Evolutionary conservation across 148 eudicot species (phyloP).

Genomic region (Salicornia ramosissima): DNA sequence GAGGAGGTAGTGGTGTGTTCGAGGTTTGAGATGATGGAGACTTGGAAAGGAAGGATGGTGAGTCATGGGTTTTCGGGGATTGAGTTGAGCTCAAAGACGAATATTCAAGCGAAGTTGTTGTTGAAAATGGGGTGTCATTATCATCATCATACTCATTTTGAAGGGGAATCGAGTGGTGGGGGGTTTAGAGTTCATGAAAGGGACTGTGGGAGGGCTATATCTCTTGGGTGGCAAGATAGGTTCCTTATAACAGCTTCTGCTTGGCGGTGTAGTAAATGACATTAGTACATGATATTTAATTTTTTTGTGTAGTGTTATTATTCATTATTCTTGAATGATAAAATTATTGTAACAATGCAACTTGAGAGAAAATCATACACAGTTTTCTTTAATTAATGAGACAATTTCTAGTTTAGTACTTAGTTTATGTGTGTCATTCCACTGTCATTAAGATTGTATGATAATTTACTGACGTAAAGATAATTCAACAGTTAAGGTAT

Average conservation of each 20-base stretch:
- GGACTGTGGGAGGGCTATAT: slow-evolving; percentile 44
- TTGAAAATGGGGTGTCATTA: slow-evolving; percentile 56
- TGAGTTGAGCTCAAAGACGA: slow-evolving; percentile 49
- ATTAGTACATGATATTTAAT: too few relatives aligned
- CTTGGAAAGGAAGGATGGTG: slow-evolving; percentile 67
- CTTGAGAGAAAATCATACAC: not conserved
- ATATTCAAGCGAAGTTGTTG: slow-evolving; percentile 65
- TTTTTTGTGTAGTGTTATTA: not conserved
- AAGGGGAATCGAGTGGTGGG: slow-evolving; percentile 38
- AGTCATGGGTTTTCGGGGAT: slow-evolving; percentile 49
- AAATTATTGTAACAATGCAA: slow-evolving; percentile 2
- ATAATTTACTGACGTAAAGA: too few relatives aligned
- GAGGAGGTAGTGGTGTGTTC: slow-evolving; percentile 21
- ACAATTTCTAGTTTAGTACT: not conserved
- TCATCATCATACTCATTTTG: slow-evolving; percentile 43
- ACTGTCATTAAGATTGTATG: too few relatives aligned
- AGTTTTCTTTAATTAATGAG: not conserved
- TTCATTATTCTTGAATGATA: not conserved
- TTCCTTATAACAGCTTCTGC: slow-evolving; percentile 53
- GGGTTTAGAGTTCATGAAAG: slow-evolving; percentile 56
- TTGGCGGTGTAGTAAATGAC: slow-evolving; percentile 30
- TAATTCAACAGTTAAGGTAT: too few relatives aligned
- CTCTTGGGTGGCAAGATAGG: slow-evolving; percentile 74
- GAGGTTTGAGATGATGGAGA: slow-evolving; percentile 54
- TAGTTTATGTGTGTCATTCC: not conserved